Evolutionary conservation across 2,329 filamentous ascomycete genomes (phyloP), one percentile per base, ranked within the genome.

Genomic region (Colletotrichum musicola): DNA sequence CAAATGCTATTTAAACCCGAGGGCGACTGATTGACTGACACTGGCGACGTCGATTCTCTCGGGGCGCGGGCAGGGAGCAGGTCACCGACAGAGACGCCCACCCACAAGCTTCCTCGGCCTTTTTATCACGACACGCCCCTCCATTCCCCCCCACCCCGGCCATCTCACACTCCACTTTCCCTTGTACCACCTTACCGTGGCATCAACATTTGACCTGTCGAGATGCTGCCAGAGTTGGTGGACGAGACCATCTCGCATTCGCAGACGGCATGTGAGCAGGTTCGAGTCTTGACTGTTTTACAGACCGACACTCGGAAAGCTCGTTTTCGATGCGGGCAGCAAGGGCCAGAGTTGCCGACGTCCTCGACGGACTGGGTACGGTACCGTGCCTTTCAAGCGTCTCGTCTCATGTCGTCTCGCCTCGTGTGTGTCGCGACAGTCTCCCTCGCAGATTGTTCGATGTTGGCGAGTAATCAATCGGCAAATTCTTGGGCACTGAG

Each of bases 361-460:
- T 42, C 18, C 42, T 50, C 10, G 30, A 14, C 56, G 25, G 20
- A 63, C 35, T 40, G 27, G 10, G 14, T 40, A 18, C 16, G 46
- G 62, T 65, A 56, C 55, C 30, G 56, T 66, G 62, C 62, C 62
- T 65, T 30, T 61, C 40, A 46, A n/a, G 55, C 60, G 62, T 66
- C 66, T 69, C 50, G 66, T 66, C 55, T 69, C 66, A 69, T 56
- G 55, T 56, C 62, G 61, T 68, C 65, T 68, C 61, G 65, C 18
- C 65, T 55, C 50, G 47, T 20, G 22, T 25, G 20, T 53, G 49
- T 44, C 35, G 50, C 54, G 49, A 53, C 30, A 60, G 27, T 22
- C 65, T 68, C 55, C 66, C 62, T 66, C 66, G 42, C 35, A 7
- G 44, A 27, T 22, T 20, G 22, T 65, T 59, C 22, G 62, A 54